These are phyloP conservation scores for Lactarius quietus DNA, from an alignment of 768 basidiomycete species.

Conservation along the genomic window DNA sequence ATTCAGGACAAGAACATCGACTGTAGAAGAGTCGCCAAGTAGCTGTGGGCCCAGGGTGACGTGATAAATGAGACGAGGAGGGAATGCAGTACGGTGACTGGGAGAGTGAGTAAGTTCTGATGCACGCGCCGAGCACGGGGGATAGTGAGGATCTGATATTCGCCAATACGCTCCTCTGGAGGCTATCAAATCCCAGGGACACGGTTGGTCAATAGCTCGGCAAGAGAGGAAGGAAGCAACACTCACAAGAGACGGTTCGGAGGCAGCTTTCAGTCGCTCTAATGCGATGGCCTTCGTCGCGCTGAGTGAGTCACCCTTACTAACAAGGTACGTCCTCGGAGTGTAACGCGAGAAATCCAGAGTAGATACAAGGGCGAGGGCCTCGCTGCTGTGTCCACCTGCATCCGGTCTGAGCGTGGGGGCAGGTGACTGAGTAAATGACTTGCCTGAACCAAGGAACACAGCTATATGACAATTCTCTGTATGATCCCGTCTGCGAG, in stretches of 20 bases:
- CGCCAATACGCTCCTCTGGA: conserved; percentile 8
- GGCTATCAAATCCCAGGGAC: neutral
- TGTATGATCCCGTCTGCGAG: conserved; percentile 9
- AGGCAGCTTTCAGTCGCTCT: conserved; percentile 45
- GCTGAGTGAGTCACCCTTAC: conserved; percentile 79
- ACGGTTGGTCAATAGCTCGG: neutral
- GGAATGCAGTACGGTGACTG: conserved; percentile 60
- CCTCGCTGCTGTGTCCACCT: conserved; percentile 97
- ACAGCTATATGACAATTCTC: conserved; percentile 59
- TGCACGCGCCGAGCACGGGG: conserved; percentile 88
- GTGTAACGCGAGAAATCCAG: conserved; percentile 74
- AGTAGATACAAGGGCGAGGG: conserved; percentile 63
- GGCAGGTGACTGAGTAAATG: neutral
- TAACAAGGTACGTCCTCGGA: conserved; percentile 76
- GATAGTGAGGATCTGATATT: conserved; percentile 58
- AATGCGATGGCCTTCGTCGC: conserved; percentile 61
- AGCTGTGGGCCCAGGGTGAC: conserved; percentile 50
- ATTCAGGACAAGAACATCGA: conserved; percentile 83
- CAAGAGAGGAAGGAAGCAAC: neutral
- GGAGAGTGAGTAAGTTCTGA: conserved; percentile 69
- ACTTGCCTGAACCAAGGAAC: conserved; percentile 89
- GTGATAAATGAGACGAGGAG: conserved; percentile 58
- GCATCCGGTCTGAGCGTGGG: conserved; percentile 21
- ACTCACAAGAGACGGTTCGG: conserved; percentile 25
- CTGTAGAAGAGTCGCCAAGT: conserved; percentile 37